Conservation (phyloP, 768 basidiomycete species). For the Mycena amicta region DNA sequence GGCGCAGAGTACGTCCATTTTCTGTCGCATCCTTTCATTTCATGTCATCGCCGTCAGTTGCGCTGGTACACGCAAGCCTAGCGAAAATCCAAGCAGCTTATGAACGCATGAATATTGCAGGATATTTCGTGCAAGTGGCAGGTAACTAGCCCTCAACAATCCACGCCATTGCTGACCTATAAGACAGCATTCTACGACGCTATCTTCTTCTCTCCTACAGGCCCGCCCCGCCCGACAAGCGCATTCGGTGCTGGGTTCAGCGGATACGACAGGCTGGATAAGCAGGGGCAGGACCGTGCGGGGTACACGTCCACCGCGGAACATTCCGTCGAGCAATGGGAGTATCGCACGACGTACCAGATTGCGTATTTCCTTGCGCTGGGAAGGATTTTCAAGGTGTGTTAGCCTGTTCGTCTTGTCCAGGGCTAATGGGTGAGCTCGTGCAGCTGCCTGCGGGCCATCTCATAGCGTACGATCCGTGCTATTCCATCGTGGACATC, state of each 20-base stretch:
- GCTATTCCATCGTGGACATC: slow-evolving; percentile 19
- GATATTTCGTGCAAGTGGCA: slow-evolving; percentile 11
- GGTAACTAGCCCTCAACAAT: not conserved
- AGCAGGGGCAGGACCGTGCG: slow-evolving; percentile 18
- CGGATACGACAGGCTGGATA: slow-evolving; percentile 17
- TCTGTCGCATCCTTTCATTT: not conserved
- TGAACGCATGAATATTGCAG: slow-evolving; percentile 13
- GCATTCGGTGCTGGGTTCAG: slow-evolving; percentile 20
- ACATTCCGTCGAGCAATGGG: slow-evolving; percentile 12
- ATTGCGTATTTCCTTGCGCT: slow-evolving; percentile 19
- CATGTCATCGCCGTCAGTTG: not conserved
- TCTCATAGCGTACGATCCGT: slow-evolving; percentile 18
- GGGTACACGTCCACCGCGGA: slow-evolving; percentile 3
- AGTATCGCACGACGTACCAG: slow-evolving; percentile 12
- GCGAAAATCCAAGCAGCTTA: slow-evolving; percentile 8
- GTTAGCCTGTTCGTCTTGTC: not conserved
- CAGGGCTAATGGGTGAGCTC: not conserved
- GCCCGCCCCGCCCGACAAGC: slow-evolving; percentile 6
- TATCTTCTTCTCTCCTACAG: not conserved
- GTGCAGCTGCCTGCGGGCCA: slow-evolving; percentile 14
- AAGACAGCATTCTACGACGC: not conserved
- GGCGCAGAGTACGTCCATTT: slow-evolving; percentile 3
- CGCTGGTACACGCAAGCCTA: slow-evolving; percentile 3
- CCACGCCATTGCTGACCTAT: not conserved
- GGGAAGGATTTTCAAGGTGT: slow-evolving; percentile 16